Percentiles rank a stretch among this genome's conserved stretches.
phyloP scores from a whole-genome alignment of 352 stramenopile species.

The Phytophthora gonapodyides region DNA sequence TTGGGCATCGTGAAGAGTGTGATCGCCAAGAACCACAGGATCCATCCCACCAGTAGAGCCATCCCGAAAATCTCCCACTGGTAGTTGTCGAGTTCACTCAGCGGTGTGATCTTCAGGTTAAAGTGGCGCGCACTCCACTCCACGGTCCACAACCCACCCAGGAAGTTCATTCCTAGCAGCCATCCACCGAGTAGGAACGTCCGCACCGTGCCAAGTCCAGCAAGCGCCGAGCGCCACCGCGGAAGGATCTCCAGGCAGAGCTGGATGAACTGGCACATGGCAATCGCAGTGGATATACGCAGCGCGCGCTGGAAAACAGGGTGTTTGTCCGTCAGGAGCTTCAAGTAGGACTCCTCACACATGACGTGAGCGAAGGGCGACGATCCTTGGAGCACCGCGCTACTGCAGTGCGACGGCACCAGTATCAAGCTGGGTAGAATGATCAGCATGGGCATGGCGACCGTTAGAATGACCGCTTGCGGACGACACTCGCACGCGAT shows the following conservation, averaged over 20 bases:
- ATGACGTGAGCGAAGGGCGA: constrained; percentile 52
- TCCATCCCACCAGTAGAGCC: constrained; percentile 75
- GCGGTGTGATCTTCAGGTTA: constrained; percentile 62
- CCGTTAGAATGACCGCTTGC: constrained; percentile 79
- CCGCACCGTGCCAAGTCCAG: constrained; percentile 48
- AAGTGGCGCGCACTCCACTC: constrained; percentile 84
- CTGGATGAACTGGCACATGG: constrained; percentile 86
- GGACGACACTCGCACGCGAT: constrained; percentile 78
- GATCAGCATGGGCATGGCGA: constrained; percentile 73
- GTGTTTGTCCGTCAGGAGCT: constrained; percentile 82
- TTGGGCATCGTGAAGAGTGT: constrained; percentile 66
- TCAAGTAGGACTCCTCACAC: constrained; percentile 85
- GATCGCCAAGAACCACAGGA: constrained; percentile 82
- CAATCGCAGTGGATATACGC: constrained; percentile 79
- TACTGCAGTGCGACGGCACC: constrained; percentile 62
- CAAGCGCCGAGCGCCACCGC: constrained; percentile 64
- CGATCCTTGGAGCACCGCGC: constrained; percentile 31
- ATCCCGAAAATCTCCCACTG: constrained; percentile 88
- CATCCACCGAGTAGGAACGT: constrained; percentile 67
- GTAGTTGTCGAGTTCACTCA: constrained; percentile 65
- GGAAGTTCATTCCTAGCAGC: constrained; percentile 63
- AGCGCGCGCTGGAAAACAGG: constrained; percentile 84
- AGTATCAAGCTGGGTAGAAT: constrained; percentile 80
- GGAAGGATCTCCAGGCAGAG: constrained; percentile 84
- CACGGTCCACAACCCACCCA: constrained; percentile 67